A percentile compares a stretch with the other conserved stretches of the same genome.
Evolutionary conservation across 805 yeast genomes (phyloP).

Genomic region (Yarrowia sp.): DNA sequence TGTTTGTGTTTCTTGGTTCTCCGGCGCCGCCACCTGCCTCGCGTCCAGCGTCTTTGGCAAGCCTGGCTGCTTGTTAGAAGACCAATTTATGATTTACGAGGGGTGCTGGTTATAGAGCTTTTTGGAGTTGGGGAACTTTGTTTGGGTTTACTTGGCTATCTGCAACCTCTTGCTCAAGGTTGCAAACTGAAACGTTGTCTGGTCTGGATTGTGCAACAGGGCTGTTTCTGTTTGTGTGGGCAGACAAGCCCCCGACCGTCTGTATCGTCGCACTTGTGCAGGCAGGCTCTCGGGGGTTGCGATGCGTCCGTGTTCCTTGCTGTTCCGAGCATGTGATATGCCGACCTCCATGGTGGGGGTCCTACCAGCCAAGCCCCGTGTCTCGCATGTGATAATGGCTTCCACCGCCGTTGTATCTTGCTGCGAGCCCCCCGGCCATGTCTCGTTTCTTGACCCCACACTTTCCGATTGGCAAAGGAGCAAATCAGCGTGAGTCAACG

Average conservation of each 20-base stretch:
- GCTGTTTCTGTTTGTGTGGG: too few relatives aligned
- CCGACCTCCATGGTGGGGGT: neutral
- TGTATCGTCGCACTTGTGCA: neutral
- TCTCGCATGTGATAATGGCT: conserved; percentile 9
- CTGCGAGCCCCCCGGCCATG: neutral
- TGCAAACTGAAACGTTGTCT: conserved; percentile 22
- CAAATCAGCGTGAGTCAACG: conserved; percentile 18
- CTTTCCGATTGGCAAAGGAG: conserved; percentile 7
- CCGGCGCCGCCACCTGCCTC: neutral
- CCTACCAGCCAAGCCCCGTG: neutral
- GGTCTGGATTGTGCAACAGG: neutral
- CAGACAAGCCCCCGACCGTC: too few relatives aligned
- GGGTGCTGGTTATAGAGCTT: too few relatives aligned
- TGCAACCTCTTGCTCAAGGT: conserved; percentile 8
- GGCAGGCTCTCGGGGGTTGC: neutral
- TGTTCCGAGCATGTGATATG: conserved; percentile 22
- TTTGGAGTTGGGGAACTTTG: neutral
- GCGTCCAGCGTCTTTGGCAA: neutral
- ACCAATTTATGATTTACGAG: neutral
- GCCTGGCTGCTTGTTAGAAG: conserved; percentile 4
- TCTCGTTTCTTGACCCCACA: conserved; percentile 22
- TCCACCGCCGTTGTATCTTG: neutral
- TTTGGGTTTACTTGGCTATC: neutral
- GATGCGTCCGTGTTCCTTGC: conserved; percentile 9
- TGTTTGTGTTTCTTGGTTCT: neutral